Base-by-base conservation (phyloP, 2,329 filamentous ascomycete species). In the Ophiostoma sp. region DNA sequence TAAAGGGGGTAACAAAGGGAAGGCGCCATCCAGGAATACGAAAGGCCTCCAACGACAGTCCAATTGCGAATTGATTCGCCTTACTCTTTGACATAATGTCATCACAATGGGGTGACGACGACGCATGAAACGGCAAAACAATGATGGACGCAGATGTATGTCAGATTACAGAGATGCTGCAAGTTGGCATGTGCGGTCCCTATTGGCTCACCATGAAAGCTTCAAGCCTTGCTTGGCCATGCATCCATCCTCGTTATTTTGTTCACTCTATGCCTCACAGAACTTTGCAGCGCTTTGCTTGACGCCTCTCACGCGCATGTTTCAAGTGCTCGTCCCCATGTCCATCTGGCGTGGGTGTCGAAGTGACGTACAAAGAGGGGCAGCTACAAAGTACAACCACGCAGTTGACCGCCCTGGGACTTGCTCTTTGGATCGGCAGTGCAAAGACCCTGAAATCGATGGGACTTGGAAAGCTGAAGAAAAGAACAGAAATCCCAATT, bases 231-330 rank as follows among this genome's bases (percentile, higher is more conserved):
- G 55, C 55, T 17, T 17, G 15, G 0, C 25, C 12, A 33, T 31
- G 55, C 55, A 48, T 48, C 6, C 42, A 25, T 55, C 50, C 28
- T n/a, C 55, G 7, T 55, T 25, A 55, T 55, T n/a, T 36, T 33
- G 55, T 59, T 33, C 28, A 19, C 55, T 55, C 55, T 8, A 59
- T 33, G 55, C 15, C 50, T n/a, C n/a, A n/a, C n/a, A n/a, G n/a
- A n/a, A 25, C 22, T 19, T 59, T 28, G 9, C 31, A 64, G n/a
- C 48, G 52, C 69, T 48, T 39, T 9, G 52, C 52, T 70, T 33
- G 33, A 42, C 69, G 39, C 69, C 69, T 70, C 68, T 61, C 69
- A 31, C 36, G 52, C 42, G 52, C 69, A 31, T 70, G 52, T 70
- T 70, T 70, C 69, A 61, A 57, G 8, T n/a, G 42, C 25, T n/a